Evolutionary conservation across 2,329 filamentous ascomycete species (phyloP), one percentile per base, ranked within the genome.

Genomic region (Claviceps sp.): DNA sequence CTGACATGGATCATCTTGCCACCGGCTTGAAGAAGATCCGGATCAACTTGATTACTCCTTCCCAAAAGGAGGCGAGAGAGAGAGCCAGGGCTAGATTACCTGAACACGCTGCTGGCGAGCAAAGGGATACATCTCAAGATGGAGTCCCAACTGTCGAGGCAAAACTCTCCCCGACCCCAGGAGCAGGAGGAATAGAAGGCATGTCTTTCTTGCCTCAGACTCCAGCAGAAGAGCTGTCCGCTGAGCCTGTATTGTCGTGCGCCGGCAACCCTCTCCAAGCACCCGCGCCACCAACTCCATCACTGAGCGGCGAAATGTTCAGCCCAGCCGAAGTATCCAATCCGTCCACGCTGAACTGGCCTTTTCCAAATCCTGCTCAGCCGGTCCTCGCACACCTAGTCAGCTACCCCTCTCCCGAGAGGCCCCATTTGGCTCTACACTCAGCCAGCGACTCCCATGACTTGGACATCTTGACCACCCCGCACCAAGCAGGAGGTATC

Each of bases 11-110:
- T 50, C 73, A 67, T 48, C 70, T 84, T 54, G 76, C 78, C 0
- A 71, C 69, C 38, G 75, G 77, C 1, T 77, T 83, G 73, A 81
- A 77, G 62, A 81, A 76, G 62, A 78, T 84, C 53, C 81, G 77
- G 61, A 79, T 84, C 58, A 82, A 77, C 50, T 62, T 83, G 24
- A 69, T 82, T 41, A 81, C 78, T 1, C 73, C 80, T 54, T 71
- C 78, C 41, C 76, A 81, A 58, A 75, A 72, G 57, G 78, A 80
- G 48, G 77, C 75, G 1, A 73, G 70, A 26, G 72, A 73, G 50
- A 61, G 62, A 51, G n/a, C 30, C 48, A 26, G 24, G 30, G 20
- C 42, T 11, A n/a, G 1, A 20, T 4, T 18, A 22, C 59, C 63
- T n/a, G 59, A 58, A 4, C 47, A 59, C 16, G 61, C 42, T 16